These are phyloP conservation scores for Auricularia sp. DNA, from an alignment of 768 basidiomycete species.

Conservation along the genomic window DNA sequence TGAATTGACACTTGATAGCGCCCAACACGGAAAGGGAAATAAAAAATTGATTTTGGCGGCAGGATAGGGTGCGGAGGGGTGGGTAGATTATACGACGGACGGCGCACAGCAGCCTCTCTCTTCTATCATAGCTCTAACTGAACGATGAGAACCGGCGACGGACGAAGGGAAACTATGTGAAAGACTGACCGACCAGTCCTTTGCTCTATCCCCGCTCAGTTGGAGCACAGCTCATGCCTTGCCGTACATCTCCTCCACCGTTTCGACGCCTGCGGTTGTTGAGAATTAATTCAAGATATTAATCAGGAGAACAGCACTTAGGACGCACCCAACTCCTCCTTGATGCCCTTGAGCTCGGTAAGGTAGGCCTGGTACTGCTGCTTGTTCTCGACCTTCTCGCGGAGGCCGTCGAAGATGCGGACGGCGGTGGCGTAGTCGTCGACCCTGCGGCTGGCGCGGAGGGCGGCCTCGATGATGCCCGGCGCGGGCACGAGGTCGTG, in stretches of 20 bases:
- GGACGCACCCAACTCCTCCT: slow-evolving; percentile 79
- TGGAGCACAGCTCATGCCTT: neutral
- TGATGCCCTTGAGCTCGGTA: slow-evolving; percentile 76
- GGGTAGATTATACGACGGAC: too few species aligned
- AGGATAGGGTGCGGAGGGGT: too few species aligned
- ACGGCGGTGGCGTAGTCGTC: slow-evolving; percentile 98
- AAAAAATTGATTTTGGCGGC: too few species aligned
- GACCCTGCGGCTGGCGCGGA: slow-evolving; percentile 80
- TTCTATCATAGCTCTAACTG: too few species aligned
- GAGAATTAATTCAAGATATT: neutral
- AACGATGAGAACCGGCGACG: too few species aligned
- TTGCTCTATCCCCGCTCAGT: too few species aligned
- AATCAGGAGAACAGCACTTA: neutral
- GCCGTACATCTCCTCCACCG: slow-evolving; percentile 6
- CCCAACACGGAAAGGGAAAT: too few species aligned
- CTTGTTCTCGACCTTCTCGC: slow-evolving; percentile 97
- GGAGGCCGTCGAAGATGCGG: slow-evolving; percentile 88
- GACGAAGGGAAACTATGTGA: too few species aligned
- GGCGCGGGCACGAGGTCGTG: slow-evolving; percentile 91
- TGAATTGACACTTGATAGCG: too few species aligned
- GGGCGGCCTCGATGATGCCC: slow-evolving; percentile 73
- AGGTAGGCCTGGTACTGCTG: slow-evolving; percentile 89
- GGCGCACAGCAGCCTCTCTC: too few species aligned
- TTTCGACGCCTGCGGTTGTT: neutral
- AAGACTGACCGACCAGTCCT: too few species aligned